phyloP scores from a whole-genome alignment of 805 yeast genomes.

The Candida railenensis region DNA sequence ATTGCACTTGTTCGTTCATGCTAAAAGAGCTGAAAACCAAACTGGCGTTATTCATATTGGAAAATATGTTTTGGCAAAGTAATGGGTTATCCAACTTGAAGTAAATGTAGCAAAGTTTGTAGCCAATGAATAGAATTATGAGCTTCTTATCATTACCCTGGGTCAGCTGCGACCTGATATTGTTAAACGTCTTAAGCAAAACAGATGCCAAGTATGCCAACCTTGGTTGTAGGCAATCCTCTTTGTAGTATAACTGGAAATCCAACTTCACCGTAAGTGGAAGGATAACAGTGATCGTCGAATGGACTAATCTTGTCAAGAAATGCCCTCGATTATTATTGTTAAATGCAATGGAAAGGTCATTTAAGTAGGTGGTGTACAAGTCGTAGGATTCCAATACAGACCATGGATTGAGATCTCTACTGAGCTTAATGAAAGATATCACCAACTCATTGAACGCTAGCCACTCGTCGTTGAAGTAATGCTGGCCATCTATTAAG shows the following conservation, averaged over 20 bases:
- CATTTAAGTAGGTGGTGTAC: constrained; percentile 46
- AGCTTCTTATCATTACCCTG: constrained; percentile 41
- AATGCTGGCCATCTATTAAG: constrained; percentile 19
- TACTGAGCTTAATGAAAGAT: constrained; percentile 47
- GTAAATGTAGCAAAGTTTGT: constrained; percentile 54
- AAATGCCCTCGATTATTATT: constrained; percentile 42
- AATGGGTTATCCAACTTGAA: constrained; percentile 55
- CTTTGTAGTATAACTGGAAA: constrained; percentile 38
- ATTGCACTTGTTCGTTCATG: constrained; percentile 47
- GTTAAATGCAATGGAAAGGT: constrained; percentile 48
- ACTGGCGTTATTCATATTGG: constrained; percentile 55
- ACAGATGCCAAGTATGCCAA: constrained; percentile 51
- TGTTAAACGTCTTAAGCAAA: constrained; percentile 58
- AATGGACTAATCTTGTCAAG: constrained; percentile 32
- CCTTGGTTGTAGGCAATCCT: constrained; percentile 43
- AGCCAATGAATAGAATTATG: constrained; percentile 53
- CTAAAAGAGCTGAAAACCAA: constrained; percentile 42
- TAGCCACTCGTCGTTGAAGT: constrained; percentile 38
- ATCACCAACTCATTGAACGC: constrained; percentile 46
- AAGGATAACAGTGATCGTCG: constrained; percentile 35
- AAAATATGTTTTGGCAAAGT: constrained; percentile 59
- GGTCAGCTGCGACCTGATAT: constrained; percentile 49
- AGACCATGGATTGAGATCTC: constrained; percentile 55
- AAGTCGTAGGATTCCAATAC: constrained; percentile 53
- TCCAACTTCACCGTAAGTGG: constrained; percentile 46